Conservation (phyloP, 257 asterid genomes). For the Henckelia pumila region DNA sequence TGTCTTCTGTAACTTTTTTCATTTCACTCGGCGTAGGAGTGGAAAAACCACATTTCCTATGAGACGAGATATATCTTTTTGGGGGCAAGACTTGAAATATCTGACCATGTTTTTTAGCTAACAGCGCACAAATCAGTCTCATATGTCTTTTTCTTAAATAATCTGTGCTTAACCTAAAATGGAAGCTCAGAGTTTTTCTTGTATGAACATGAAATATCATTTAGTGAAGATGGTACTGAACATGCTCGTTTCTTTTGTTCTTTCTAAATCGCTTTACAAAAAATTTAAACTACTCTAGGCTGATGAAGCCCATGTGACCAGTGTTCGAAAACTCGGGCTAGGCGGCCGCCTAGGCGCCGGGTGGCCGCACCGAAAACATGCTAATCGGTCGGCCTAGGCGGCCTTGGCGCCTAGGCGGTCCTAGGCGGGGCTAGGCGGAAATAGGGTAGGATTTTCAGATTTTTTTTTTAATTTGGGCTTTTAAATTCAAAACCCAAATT, state of each 20-base stretch:
- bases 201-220: neutral
- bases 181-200: neutral
- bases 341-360: no score
- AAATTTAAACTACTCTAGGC: neutral
- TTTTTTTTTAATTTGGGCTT: no score
- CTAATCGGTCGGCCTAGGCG: no score
- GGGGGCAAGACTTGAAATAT: neutral
- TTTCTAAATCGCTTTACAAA: neutral
- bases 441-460: no score
- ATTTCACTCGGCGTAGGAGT: neutral
- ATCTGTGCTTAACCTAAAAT: neutral
- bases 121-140: neutral
- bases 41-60: neutral
- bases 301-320: neutral
- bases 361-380: no score
- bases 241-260: neutral
- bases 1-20: neutral
- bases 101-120: neutral
- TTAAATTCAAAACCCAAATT: no score
- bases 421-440: no score
- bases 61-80: neutral
- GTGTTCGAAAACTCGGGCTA: no score
- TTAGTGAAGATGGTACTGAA: neutral
- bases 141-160: no score
- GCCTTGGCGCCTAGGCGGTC: no score